phyloP scores from a whole-genome alignment of 2,329 filamentous ascomycete species.

The Lasiodiplodia sp. region DNA sequence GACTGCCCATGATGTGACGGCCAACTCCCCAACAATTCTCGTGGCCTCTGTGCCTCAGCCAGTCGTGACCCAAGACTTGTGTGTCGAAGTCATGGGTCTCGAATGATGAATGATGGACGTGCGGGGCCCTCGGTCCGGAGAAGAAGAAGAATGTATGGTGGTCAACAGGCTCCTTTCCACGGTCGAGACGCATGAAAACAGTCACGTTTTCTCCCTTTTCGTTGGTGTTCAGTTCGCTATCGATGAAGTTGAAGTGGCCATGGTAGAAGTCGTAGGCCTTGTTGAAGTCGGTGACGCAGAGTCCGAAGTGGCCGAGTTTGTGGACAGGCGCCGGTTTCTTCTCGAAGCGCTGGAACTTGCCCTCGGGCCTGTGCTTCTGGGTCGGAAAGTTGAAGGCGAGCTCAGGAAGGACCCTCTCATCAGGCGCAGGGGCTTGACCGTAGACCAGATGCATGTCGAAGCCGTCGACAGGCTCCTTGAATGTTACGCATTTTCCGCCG shows the following conservation, averaged over 20 bases:
- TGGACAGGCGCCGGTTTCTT: constrained; percentile 29
- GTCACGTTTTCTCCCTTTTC: constrained; percentile 48
- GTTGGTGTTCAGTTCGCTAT: constrained; percentile 49
- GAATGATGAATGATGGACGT: constrained; percentile 73
- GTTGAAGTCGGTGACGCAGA: constrained; percentile 49
- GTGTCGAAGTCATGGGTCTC: constrained; percentile 77
- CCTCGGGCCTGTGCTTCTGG: constrained; percentile 54
- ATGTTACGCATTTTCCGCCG: constrained; percentile 55
- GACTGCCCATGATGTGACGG: constrained; percentile 71
- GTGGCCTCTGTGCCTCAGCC: constrained; percentile 69
- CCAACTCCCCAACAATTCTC: constrained; percentile 75
- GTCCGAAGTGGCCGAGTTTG: constrained; percentile 56
- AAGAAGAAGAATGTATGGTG: constrained; percentile 65
- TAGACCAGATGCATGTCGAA: constrained; percentile 63
- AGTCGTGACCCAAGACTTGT: constrained; percentile 74
- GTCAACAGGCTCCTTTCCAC: constrained; percentile 58
- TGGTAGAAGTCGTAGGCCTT: constrained; percentile 54
- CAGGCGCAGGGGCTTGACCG: constrained; percentile 55
- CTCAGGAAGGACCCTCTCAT: constrained; percentile 50
- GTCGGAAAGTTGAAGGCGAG: constrained; percentile 59
- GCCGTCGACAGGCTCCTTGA: constrained; percentile 51
- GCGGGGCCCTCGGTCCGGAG: constrained; percentile 44
- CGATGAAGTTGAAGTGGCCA: constrained; percentile 55
- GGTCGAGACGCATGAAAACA: constrained; percentile 63
- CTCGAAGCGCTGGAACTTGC: constrained; percentile 55